Evolutionary conservation across 202 grass and related monocot species (phyloP), one percentile per base, ranked within the genome.

Genomic region (Panicum virgatum): DNA sequence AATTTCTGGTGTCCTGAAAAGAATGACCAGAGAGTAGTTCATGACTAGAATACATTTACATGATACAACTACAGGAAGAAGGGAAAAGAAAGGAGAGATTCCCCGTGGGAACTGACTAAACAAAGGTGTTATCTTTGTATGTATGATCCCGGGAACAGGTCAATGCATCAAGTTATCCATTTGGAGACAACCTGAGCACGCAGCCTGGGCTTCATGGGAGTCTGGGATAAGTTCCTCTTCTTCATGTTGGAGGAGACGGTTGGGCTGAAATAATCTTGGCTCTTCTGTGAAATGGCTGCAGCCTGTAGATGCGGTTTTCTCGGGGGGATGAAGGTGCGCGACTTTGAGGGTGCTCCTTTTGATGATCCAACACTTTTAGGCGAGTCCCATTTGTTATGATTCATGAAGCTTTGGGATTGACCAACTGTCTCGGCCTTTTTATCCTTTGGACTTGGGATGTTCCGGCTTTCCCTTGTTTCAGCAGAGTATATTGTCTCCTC

Each of bases 381-480:
- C 0, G 93, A 95, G 52, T 85, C 88, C 93, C 85, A 92, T 86
- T 57, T 95, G 87, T 43, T 88, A 86, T 68, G 66, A 46, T 95
- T 90, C 16, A 86, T 61, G 72, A 89, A 90, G 81, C 87, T 90
- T 63, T 90, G 93, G 46, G 87, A 90, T 84, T 88, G 83, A 25
- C 87, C 87, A 80, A 86, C 88, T 69, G 54, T 73, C 75, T 83
- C 79, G 9, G 83, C 27, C 39, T 51, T 86, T 77, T 89, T 92
- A 51, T 87, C 85, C 83, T 78, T 90, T 47, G 93, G 93, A 77
- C 90, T 95, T 67, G 87, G 93, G 73, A 92, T 88, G 71, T 95
- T 95, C 85, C 93, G 47, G 85, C 93, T 95, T 84, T 95, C 93
- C 88, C 86, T 92, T 73, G 93, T 95, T 85, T 95, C 93, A 40